Evolutionary conservation across 352 stramenopile species (phyloP).

Genomic region (Discostella stelligera): DNA sequence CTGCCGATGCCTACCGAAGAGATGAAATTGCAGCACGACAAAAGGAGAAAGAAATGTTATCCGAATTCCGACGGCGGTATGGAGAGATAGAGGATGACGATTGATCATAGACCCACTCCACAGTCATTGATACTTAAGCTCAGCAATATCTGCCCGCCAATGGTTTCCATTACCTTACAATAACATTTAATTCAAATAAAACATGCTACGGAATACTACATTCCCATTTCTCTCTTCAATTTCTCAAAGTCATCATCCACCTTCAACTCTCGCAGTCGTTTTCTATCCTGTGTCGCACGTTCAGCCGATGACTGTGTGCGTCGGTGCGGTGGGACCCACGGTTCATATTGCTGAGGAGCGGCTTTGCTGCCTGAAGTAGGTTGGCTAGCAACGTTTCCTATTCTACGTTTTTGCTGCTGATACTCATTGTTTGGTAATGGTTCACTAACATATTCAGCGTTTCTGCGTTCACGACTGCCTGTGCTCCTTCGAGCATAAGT

Average conservation of each 20-base stretch:
- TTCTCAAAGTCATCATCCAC: conserved; percentile 83
- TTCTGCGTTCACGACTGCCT: neutral
- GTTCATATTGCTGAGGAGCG: conserved; percentile 23
- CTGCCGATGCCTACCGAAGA: conserved; percentile 34
- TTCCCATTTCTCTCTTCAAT: conserved; percentile 78
- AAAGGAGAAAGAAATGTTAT: conserved; percentile 32
- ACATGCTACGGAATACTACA: conserved; percentile 32
- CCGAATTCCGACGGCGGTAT: conserved; percentile 19
- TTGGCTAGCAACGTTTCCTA: conserved; percentile 2
- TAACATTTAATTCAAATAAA: too few relatives aligned
- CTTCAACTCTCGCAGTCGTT: conserved; percentile 69
- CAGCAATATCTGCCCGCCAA: too few relatives aligned
- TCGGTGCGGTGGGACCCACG: conserved; percentile 65
- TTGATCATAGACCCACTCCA: neutral
- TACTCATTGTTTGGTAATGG: conserved; percentile 9
- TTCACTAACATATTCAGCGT: neutral
- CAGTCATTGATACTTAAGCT: neutral
- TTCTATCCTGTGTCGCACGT: conserved; percentile 58
- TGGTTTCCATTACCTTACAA: too few relatives aligned
- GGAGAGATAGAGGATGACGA: conserved; percentile 22
- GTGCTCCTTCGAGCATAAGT: conserved; percentile 14
- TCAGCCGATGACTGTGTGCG: conserved; percentile 50
- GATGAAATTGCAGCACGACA: conserved; percentile 24
- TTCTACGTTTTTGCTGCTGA: conserved; percentile 18
- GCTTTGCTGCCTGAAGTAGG: neutral